These are phyloP conservation scores for Salvia sclarea DNA, from an alignment of 305 asterid genomes.

Conservation along the genomic window DNA sequence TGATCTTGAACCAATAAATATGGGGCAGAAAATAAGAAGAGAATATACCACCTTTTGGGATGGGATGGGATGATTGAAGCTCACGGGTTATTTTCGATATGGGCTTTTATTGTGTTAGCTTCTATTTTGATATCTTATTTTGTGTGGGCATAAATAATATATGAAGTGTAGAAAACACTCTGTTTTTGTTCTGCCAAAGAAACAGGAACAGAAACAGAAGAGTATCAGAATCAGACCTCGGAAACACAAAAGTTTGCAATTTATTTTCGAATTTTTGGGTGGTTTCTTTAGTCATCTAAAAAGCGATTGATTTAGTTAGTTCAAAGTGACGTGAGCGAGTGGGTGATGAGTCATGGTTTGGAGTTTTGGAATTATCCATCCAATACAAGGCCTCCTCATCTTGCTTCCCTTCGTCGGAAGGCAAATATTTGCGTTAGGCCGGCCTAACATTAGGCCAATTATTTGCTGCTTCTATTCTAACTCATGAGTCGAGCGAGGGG, in stretches of 20 bases:
- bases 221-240: constrained; percentile 22
- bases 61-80: neutral
- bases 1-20: constrained; percentile 1
- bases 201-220: constrained; percentile 23
- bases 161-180: neutral
- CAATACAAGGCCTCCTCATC: too few species aligned
- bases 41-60: constrained; percentile 30
- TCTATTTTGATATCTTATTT: neutral
- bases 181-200: neutral
- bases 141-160: constrained; percentile 7
- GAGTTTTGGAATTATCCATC: too few species aligned
- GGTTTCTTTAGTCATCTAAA: neutral
- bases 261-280: neutral
- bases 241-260: neutral
- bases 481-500: too few species aligned
- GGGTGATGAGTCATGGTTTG: constrained; percentile 5
- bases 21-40: constrained; percentile 9
- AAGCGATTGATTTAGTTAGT: constrained; percentile 3
- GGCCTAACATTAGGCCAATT: too few species aligned
- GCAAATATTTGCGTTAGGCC: too few species aligned
- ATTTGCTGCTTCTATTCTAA: too few species aligned
- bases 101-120: neutral
- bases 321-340: constrained; percentile 25
- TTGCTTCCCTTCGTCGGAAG: too few species aligned
- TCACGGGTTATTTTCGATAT: constrained; percentile 25